Conservation (phyloP, 495 filamentous ascomycete species). For the Stereocaulon alpinum region DNA sequence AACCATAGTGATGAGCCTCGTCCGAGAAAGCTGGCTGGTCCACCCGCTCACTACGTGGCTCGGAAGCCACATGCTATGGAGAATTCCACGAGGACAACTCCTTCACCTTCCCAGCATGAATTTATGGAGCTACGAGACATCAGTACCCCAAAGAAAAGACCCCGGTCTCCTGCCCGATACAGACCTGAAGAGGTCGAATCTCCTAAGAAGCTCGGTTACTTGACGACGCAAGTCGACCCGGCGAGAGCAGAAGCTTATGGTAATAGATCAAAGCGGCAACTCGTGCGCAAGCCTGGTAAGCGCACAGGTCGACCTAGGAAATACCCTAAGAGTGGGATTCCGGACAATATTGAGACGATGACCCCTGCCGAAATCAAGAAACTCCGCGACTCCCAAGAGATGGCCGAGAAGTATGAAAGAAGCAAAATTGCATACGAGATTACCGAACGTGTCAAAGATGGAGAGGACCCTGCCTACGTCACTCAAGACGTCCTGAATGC, state of each 20-base stretch:
- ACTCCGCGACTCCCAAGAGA: slow-evolving; percentile 13
- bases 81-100: no score
- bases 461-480: slow-evolving; percentile 8
- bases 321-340: slow-evolving; percentile 12
- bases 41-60: no score
- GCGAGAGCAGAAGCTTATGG: neutral
- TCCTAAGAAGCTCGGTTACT: neutral
- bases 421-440: slow-evolving; percentile 18
- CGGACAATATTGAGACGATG: slow-evolving; percentile 12
- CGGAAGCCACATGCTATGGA: no score
- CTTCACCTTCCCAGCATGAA: neutral
- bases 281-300: neutral
- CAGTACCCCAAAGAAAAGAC: neutral
- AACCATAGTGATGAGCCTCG: neutral
- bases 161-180: neutral
- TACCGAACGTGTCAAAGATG: slow-evolving; percentile 8
- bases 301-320: slow-evolving; percentile 19
- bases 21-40: neutral
- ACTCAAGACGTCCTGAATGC: slow-evolving; percentile 15
- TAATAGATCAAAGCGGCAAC: neutral
- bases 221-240: neutral
- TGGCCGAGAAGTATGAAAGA: slow-evolving; percentile 17
- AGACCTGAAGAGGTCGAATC: neutral
- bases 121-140: neutral
- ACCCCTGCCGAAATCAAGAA: slow-evolving; percentile 3